Evolutionary conservation across 1,284 basidiomycete species (phyloP), one percentile per base, ranked within the genome.

Genomic region (Malassezia obtusa): DNA sequence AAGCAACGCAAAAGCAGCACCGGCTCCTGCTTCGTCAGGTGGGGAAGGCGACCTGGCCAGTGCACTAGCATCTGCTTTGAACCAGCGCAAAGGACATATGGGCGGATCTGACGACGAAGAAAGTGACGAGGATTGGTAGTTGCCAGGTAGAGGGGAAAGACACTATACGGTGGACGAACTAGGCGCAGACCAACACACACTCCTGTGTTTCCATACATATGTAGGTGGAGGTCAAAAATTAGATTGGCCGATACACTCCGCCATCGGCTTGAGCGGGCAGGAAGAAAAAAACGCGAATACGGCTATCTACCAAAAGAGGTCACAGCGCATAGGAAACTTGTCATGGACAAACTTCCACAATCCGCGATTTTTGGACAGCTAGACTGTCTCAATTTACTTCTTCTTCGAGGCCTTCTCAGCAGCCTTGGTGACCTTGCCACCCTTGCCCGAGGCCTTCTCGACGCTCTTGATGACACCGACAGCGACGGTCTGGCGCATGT

Each of bases 71-170:
- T 80, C 80, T 12, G 84, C 84, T 6, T 74, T 86, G 51, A 79
- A 78, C 50, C 82, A 85, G 68, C 78, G 90, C 64, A 95, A 89
- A 75, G 89, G 86, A 74, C 85, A 89, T 68, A 79, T 95, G 73
- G 89, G 87, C 4, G 88, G 89, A 62, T 87, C 76, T 62, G 88
- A 90, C 63, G 88, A 94, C 36, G 89, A 90, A 11, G 86, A 87
- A 6, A 86, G 61, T 33, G 69, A 71, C 32, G 71, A 73, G n/a
- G 71, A 73, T 31, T 72, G 69, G 71, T 73, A 56, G 28, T 10
- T 11, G 15, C 4, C 25, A 47, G 4, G 39, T 15, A 21, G 19
- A 36, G 15, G 33, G 6, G 7, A 14, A 43, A 43, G 30, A 43
- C 15, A 32, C 9, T 32, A 32, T 15, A 4, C 6, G 14, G 4